Conservation (phyloP, 164 flowering plant genomes). For the Dillenia suffruticosa region DNA sequence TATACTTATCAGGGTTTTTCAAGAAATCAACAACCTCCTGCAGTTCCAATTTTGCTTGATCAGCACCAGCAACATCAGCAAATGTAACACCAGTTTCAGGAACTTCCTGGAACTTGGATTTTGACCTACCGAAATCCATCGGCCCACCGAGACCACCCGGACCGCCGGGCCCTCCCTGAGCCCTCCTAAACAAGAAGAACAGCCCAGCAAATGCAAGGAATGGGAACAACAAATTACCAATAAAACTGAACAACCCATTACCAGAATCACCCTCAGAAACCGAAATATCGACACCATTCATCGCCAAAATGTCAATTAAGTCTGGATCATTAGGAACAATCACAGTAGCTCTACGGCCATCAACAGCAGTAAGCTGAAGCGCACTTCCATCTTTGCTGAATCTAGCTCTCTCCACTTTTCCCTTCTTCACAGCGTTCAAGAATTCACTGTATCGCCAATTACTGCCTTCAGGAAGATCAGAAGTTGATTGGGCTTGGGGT, state of each 20-base stretch:
- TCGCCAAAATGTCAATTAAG: constrained; percentile 87
- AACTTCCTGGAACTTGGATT: constrained; percentile 93
- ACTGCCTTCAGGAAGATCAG: constrained; percentile 86
- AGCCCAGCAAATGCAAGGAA: constrained; percentile 79
- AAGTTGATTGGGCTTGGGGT: constrained; percentile 41
- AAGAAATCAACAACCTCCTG: constrained; percentile 95
- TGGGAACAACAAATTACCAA: constrained; percentile 82
- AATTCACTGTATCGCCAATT: constrained; percentile 98
- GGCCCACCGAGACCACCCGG: constrained; percentile 98
- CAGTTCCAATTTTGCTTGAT: constrained; percentile 87
- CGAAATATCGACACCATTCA: constrained; percentile 98
- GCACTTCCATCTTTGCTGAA: constrained; percentile 84
- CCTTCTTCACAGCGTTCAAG: constrained; percentile 88
- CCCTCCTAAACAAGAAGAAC: constrained; percentile 77
- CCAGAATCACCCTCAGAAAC: constrained; percentile 94
- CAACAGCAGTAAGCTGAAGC: constrained; percentile 88
- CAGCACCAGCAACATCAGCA: constrained; percentile 93
- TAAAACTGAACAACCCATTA: constrained; percentile 63
- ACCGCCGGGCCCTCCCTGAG: constrained; percentile 93
- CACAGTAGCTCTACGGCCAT: constrained; percentile 82
- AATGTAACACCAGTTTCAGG: constrained; percentile 91
- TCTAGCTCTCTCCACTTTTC: constrained; percentile 90
- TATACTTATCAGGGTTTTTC: constrained; percentile 92
- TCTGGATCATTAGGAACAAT: constrained; percentile 90
- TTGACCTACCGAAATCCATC: constrained; percentile 89